These are phyloP conservation scores for Wickerhamomyces strasburgensis DNA, from an alignment of 805 yeast species.

Conservation along the genomic window DNA sequence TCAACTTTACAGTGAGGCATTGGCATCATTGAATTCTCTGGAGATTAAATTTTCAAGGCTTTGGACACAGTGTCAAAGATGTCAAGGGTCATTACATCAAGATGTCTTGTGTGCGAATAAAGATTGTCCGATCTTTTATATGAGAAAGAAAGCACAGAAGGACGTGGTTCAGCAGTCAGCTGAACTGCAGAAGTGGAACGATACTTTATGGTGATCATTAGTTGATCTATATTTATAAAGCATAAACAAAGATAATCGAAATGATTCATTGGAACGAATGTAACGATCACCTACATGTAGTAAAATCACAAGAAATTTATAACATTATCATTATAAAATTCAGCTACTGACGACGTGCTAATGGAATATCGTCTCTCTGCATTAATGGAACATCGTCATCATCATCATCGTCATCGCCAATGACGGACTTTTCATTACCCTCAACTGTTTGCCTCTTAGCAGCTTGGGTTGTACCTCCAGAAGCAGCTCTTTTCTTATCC, in stretches of 20 bases:
- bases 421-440: too few relatives aligned
- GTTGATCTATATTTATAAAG: not conserved
- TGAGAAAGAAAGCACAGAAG: constrained; percentile 62
- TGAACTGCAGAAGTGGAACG: constrained; percentile 37
- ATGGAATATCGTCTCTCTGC: constrained; percentile 1
- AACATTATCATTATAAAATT: constrained; percentile 1
- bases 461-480: constrained; percentile 1
- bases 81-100: constrained; percentile 94
- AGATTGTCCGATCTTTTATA: constrained; percentile 96
- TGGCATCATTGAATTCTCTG: constrained; percentile 72
- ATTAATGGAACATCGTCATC: constrained; percentile 9
- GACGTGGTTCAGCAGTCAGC: constrained; percentile 35
- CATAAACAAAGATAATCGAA: too few relatives aligned
- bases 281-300: too few relatives aligned
- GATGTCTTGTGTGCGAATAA: constrained; percentile 93
- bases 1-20: constrained; percentile 72
- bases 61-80: constrained; percentile 98
- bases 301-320: too few relatives aligned
- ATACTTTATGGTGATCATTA: constrained; percentile 22
- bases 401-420: too few relatives aligned
- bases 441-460: constrained; percentile 4
- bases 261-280: too few relatives aligned
- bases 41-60: constrained; percentile 80
- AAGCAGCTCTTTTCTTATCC: constrained; percentile 9
- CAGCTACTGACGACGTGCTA: too few relatives aligned